Conservation (phyloP, 257 asterid genomes). For the Solanum sejunctum region DNA sequence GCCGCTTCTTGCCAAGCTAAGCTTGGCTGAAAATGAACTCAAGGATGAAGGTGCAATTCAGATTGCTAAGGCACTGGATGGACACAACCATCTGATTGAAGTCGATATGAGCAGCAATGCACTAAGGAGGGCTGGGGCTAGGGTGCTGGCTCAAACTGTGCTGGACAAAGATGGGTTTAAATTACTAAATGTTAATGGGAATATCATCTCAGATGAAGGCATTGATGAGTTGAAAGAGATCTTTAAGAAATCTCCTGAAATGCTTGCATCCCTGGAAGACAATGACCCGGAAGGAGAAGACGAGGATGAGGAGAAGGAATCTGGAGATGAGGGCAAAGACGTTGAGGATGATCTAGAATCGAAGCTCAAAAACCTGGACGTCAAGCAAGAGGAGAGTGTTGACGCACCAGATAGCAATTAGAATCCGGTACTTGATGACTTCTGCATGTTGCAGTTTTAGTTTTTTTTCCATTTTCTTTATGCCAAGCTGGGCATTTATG, state of each 20-base stretch:
- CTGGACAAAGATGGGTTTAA: constrained; percentile 45
- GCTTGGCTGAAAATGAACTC: constrained; percentile 69
- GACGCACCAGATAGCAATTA: not conserved
- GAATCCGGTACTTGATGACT: not conserved
- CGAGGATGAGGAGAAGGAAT: constrained; percentile 43
- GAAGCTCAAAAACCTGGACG: constrained; percentile 58
- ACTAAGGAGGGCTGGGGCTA: constrained; percentile 50
- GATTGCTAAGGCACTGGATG: constrained; percentile 52
- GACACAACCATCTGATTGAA: constrained; percentile 51
- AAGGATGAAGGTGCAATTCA: constrained; percentile 79
- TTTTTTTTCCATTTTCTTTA: not conserved
- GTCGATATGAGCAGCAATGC: constrained; percentile 69
- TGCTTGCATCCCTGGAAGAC: constrained; percentile 79
- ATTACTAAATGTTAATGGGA: constrained; percentile 55
- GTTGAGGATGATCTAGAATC: constrained; percentile 56
- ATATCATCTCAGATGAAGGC: constrained; percentile 83
- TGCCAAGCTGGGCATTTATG: not conserved
- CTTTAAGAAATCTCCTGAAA: constrained; percentile 49
- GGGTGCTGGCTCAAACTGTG: constrained; percentile 51
- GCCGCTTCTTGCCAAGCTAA: constrained; percentile 54
- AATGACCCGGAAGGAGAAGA: constrained; percentile 86
- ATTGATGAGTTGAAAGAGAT: constrained; percentile 60
- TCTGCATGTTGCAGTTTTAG: not conserved
- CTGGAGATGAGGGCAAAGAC: constrained; percentile 52
- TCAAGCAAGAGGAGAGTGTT: constrained; percentile 27